A percentile compares a stretch with the other conserved stretches of the same genome.
These are phyloP conservation scores for Linum usitatissimum DNA, from an alignment of 345 rosid species.

Conservation along the genomic window DNA sequence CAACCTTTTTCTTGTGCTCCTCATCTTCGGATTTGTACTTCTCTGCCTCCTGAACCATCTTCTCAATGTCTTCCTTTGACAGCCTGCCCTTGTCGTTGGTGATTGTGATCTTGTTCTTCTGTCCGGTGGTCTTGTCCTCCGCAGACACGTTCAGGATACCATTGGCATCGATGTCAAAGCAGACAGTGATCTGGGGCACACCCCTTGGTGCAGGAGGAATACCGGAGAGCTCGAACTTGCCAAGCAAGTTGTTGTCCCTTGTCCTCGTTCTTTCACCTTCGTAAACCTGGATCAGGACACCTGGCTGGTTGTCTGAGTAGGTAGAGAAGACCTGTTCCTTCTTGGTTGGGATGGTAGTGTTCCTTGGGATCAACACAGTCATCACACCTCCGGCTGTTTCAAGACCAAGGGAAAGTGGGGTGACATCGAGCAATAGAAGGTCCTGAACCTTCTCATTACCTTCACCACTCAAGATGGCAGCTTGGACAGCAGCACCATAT, in stretches of 20 bases:
- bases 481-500: slow-evolving; percentile 3
- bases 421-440: neutral
- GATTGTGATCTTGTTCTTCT: slow-evolving; percentile 7
- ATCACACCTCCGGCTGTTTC: slow-evolving; percentile 2
- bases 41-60: slow-evolving; percentile 6
- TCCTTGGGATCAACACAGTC: slow-evolving; percentile 8
- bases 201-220: slow-evolving; percentile 4
- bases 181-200: slow-evolving; percentile 1
- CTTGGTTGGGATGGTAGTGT: slow-evolving; percentile 6
- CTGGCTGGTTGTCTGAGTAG: slow-evolving; percentile 7
- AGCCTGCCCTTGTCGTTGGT: slow-evolving; percentile 1
- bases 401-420: neutral
- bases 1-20: slow-evolving; percentile 7
- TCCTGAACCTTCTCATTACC: slow-evolving; percentile 7
- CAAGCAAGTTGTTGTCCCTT: slow-evolving; percentile 3
- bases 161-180: slow-evolving; percentile 7
- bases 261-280: slow-evolving; percentile 3
- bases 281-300: neutral
- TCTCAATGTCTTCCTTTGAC: slow-evolving; percentile 1
- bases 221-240: slow-evolving; percentile 4
- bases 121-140: slow-evolving; percentile 2
- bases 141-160: slow-evolving; percentile 3
- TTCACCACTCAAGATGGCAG: slow-evolving; percentile 4
- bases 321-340: slow-evolving; percentile 5
- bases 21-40: slow-evolving; percentile 5